These are phyloP conservation scores for Debaryomyces nepalensis DNA, from an alignment of 1,139 yeast genomes.

Conservation along the genomic window DNA sequence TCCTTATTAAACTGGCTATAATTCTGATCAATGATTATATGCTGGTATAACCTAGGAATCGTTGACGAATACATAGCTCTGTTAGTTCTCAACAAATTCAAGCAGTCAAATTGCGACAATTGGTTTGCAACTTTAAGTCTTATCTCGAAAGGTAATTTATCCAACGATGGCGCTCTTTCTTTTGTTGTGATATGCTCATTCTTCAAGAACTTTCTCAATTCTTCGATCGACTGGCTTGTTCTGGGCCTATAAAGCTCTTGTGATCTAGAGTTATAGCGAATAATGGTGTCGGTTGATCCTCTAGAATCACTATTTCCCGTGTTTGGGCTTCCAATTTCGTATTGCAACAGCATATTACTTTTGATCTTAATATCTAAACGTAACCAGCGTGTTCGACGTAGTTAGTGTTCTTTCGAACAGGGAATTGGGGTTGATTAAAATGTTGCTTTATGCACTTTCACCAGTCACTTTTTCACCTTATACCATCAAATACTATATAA, in stretches of 20 bases:
- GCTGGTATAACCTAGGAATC: conserved; percentile 39
- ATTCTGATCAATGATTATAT: conserved; percentile 43
- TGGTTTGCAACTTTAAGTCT: conserved; percentile 33
- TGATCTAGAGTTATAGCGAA: background rate
- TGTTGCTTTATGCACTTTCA: background rate
- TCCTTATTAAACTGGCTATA: conserved; percentile 44
- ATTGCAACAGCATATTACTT: conserved; percentile 3
- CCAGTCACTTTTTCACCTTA: background rate
- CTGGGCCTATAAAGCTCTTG: conserved; percentile 1
- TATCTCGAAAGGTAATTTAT: conserved; percentile 44
- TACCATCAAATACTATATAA: background rate
- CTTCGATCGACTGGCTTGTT: conserved; percentile 2
- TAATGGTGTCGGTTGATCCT: background rate
- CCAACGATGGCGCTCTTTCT: conserved; percentile 19
- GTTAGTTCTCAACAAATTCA: conserved; percentile 38
- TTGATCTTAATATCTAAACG: too few species aligned
- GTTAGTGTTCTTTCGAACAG: too few species aligned
- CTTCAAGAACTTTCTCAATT: conserved; percentile 2
- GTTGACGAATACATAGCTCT: conserved; percentile 35
- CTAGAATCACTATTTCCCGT: background rate
- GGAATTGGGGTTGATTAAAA: too few species aligned
- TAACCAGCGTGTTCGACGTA: too few species aligned
- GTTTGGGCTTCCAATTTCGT: background rate
- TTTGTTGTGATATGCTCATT: conserved; percentile 3
- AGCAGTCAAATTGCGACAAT: conserved; percentile 48